Conservation (phyloP, 2,329 filamentous ascomycete genomes). For the Aspergillus neotritici region DNA sequence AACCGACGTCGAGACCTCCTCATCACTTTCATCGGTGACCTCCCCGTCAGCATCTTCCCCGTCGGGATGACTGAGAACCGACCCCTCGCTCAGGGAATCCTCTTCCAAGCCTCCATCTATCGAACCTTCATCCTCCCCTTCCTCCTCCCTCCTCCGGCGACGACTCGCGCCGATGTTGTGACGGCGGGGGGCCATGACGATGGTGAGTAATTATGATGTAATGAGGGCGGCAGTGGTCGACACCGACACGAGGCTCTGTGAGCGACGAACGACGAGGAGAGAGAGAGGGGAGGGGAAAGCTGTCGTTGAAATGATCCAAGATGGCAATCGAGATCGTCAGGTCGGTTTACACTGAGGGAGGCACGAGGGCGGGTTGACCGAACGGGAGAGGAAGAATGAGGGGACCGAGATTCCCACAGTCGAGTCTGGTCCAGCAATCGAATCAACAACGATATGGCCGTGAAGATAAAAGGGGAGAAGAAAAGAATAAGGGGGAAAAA, state of each 20-base stretch:
- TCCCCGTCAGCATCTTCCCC: conserved; percentile 57
- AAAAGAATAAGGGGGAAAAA: conserved; percentile 14
- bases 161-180: conserved; percentile 43
- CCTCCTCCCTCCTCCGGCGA: conserved; percentile 43
- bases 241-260: too few species aligned
- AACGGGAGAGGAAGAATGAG: conserved; percentile 4
- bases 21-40: conserved; percentile 52
- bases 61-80: conserved; percentile 52
- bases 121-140: conserved; percentile 46
- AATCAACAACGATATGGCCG: too few species aligned
- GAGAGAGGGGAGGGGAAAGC: too few species aligned
- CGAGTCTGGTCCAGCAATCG: too few species aligned
- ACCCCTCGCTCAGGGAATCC: conserved; percentile 60
- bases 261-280: too few species aligned
- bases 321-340: too few species aligned
- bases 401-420: neutral
- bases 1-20: conserved; percentile 36
- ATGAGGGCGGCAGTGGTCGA: too few species aligned
- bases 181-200: conserved; percentile 41
- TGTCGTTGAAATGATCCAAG: too few species aligned
- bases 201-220: conserved; percentile 1
- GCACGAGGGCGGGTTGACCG: too few species aligned
- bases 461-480: conserved; percentile 1
- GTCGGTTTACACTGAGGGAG: too few species aligned
- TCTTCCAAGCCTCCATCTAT: conserved; percentile 50